Evolutionary conservation across 345 rosid genomes (phyloP), one percentile per base, ranked within the genome.

Genomic region (Acer saccharum): DNA sequence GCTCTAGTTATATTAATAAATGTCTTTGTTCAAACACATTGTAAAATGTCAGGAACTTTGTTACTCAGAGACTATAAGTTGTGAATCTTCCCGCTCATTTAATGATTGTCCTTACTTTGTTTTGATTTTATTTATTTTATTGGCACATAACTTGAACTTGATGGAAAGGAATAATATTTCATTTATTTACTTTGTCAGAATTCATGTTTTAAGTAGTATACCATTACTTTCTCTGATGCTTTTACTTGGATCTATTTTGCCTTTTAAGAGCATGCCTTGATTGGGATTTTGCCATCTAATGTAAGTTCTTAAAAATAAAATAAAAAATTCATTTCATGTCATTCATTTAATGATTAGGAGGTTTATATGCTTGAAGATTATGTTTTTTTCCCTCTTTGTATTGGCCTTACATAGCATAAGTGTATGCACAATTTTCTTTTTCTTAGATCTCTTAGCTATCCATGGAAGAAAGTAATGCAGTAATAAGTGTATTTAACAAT

Each of bases 1-100:
- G 46, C 66, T 43, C 50, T 69, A 32, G 27, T 48, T 70, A 14
- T 74, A 7, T 3, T 39, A 25, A 25, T 65, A 25, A 61, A 72
- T 29, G 17, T 69, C 7, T 43, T 13, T 11, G 10, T 57, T 35
- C 39, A 27, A 69, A 27, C 35, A 39, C 48, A 46, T 63, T 61
- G 50, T 60, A 41, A 72, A 57, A 48, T 74, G 27, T 17, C 7
- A 46, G 60, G 68, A 62, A 74, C 18, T 63, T 52, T 35, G 44
- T 46, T 14, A 41, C 68, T 48, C 65, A 46, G 54, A 20, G 35
- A 58, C n/a, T 27, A 39, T 58, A 39, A 72, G 52, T 13, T 39
- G n/a, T 58, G 66, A 39, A 7, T 25, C 14, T 54, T 5, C 1
- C 18, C 2, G 0, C 46, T 71, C 12, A 6, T 6, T 32, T 71